Evolutionary conservation across 768 basidiomycete genomes (phyloP).

Genomic region (Mycena vitilis): DNA sequence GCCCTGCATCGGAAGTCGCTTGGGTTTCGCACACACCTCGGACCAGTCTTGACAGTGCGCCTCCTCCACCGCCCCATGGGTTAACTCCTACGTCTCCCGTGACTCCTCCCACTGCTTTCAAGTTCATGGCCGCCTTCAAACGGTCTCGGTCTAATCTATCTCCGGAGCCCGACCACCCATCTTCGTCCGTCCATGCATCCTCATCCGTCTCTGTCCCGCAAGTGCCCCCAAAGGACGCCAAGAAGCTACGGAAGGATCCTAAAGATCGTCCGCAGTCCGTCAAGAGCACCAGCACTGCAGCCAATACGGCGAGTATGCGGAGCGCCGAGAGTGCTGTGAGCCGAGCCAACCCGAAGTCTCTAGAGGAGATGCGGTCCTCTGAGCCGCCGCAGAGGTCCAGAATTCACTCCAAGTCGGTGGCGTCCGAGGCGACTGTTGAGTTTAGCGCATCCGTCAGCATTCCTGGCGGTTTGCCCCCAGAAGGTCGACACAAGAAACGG

Average conservation of each 20-base stretch:
- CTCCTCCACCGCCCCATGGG: constrained; percentile 45
- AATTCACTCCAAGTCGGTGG: constrained; percentile 47
- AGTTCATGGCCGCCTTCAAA: constrained; percentile 73
- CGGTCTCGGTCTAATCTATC: constrained; percentile 71
- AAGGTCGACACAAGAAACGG: constrained; percentile 50
- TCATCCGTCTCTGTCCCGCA: constrained; percentile 45
- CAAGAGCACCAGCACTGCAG: constrained; percentile 67
- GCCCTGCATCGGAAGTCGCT: constrained; percentile 68
- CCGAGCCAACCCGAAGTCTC: constrained; percentile 47
- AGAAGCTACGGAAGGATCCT: constrained; percentile 47
- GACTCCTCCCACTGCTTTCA: constrained; percentile 71
- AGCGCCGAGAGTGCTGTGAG: constrained; percentile 61
- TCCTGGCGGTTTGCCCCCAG: constrained; percentile 51
- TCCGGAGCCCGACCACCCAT: constrained; percentile 50
- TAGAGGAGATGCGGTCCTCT: constrained; percentile 40
- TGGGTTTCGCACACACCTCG: constrained; percentile 60
- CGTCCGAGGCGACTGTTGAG: constrained; percentile 44
- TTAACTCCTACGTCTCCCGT: constrained; percentile 30
- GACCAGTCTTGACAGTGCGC: constrained; percentile 58
- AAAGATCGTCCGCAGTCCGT: constrained; percentile 68
- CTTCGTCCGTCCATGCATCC: constrained; percentile 44
- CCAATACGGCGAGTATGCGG: constrained; percentile 65
- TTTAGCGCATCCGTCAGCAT: constrained; percentile 39
- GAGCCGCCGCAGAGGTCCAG: constrained; percentile 46
- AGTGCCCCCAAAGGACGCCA: constrained; percentile 43